Evolutionary conservation across 495 filamentous ascomycete genomes (phyloP).

Genomic region (Penicillium arizonense): DNA sequence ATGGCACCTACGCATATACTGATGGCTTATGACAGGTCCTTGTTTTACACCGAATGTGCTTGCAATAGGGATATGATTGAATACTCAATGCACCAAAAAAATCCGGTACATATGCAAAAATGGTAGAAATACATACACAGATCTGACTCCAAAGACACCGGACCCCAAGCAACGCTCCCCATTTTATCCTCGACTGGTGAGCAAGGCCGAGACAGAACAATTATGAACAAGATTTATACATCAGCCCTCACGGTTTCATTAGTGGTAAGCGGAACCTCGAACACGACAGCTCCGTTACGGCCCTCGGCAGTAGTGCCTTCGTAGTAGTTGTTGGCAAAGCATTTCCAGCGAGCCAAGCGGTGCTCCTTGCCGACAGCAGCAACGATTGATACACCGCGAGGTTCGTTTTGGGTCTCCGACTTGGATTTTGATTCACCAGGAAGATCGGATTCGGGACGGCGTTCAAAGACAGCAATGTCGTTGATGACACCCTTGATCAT

Average conservation of each 20-base stretch:
- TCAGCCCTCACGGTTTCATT: conserved; percentile 19
- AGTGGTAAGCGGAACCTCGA: conserved; percentile 64
- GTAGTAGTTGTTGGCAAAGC: conserved; percentile 40
- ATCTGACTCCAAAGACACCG: conserved; percentile 12
- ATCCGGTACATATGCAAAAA: conserved; percentile 10
- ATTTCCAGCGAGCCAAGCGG: conserved; percentile 74
- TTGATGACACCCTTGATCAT: conserved; percentile 76
- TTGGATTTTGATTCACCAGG: conserved; percentile 49
- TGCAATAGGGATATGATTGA: conserved; percentile 7
- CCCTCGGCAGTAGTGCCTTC: conserved; percentile 52
- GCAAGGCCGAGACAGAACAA: conserved; percentile 7
- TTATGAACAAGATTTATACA: conserved; percentile 23
- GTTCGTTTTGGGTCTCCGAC: conserved; percentile 43
- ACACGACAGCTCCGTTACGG: conserved; percentile 75
- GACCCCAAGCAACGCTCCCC: conserved; percentile 11
- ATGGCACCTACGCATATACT: too few species aligned
- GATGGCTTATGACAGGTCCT: too few species aligned
- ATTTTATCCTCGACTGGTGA: conserved; percentile 6
- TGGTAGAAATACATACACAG: conserved; percentile 13
- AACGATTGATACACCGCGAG: conserved; percentile 74
- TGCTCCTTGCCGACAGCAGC: conserved; percentile 84
- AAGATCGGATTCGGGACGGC: conserved; percentile 34
- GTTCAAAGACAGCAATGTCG: conserved; percentile 79
- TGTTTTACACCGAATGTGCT: neutral
- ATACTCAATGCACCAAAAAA: conserved; percentile 3